Evolutionary conservation across 345 rosid genomes (phyloP).

Genomic region (Dipteronia dyeriana): DNA sequence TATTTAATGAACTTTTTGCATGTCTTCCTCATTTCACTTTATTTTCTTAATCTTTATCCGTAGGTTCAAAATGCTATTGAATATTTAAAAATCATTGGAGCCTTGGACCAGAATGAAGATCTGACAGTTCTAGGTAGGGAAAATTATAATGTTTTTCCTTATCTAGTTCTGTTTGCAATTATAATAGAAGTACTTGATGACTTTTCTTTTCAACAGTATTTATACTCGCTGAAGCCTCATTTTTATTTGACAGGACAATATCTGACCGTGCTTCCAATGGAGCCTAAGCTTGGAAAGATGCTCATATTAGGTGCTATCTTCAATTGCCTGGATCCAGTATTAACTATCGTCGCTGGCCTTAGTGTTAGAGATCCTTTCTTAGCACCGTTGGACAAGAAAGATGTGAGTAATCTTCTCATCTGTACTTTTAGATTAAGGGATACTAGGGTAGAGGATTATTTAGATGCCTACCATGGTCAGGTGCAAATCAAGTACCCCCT

Average conservation of each 20-base stretch:
- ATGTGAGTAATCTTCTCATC: conserved; percentile 58
- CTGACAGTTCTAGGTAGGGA: conserved; percentile 71
- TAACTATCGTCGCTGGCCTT: conserved; percentile 87
- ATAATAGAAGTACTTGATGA: background rate
- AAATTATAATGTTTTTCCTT: conserved; percentile 6
- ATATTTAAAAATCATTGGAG: conserved; percentile 83
- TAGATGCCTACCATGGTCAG: background rate
- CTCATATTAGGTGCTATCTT: conserved; percentile 80
- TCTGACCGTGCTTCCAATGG: conserved; percentile 86
- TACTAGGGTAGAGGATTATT: background rate
- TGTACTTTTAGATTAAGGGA: conserved; percentile 17
- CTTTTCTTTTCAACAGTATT: conserved; percentile 2
- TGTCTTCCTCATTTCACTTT: background rate
- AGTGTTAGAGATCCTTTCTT: conserved; percentile 96
- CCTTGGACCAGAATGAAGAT: conserved; percentile 77
- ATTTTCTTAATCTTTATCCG: conserved; percentile 16
- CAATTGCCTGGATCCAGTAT: conserved; percentile 82
- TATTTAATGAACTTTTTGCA: conserved; percentile 10
- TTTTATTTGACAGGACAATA: conserved; percentile 62
- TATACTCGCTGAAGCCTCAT: conserved; percentile 15
- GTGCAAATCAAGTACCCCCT: background rate
- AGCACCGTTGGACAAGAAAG: conserved; percentile 85
- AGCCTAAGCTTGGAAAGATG: conserved; percentile 98
- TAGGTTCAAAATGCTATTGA: conserved; percentile 94
- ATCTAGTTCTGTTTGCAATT: background rate